Base-by-base conservation (phyloP, 2,329 filamentous ascomycete species). In the Neocatenulostroma microsporum region DNA sequence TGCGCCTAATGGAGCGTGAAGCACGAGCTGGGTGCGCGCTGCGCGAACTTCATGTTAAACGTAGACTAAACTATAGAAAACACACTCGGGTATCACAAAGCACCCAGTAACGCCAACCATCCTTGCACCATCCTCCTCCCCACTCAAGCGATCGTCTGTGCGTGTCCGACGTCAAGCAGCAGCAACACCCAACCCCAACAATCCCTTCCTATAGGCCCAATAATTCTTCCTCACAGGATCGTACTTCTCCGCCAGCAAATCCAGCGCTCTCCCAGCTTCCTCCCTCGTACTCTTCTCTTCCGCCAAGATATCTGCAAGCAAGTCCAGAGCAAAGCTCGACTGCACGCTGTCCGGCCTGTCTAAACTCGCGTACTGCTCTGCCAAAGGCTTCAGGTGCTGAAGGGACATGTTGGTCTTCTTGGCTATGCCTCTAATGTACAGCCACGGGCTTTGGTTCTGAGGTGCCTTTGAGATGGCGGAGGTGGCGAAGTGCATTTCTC, bases 391-490 rank as follows among this genome's bases (percentile, higher is more conserved):
- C 55, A 77, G 60, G 13, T 68, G 66, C 3, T 51, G 60, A 32
- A 74, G 47, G 3, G 62, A 60, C 24, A 69, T 61, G 6, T 66
- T 78, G 1, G 76, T 78, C 53, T 85, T 83, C 40, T 72, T 70
- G 41, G 93, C 60, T 30, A 86, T 78, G 3, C 84, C 91, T 21
- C 79, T 70, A 11, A 95, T 68, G 62, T 95, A 98, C 61, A 87
- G 91, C 91, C 91, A 98, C 2, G 87, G 76, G 49, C 84, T 89
- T 60, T 87, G 84, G 61, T 96, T 98, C 70, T 96, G 88, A 30
- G 91, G 91, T 26, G 88, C 87, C 45, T 82, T 68, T 21, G 68
- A 62, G 43, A 94, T 85, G 56, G 83, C 84, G 31, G 72, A 68
- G 64, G 85, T 73, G 5, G 83, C 78, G 42, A 65, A 70, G 44